A percentile compares a stretch with the other conserved stretches of the same genome.
Conservation (phyloP, 1,284 basidiomycete genomes). For the Leucoagaricus sp. region DNA sequence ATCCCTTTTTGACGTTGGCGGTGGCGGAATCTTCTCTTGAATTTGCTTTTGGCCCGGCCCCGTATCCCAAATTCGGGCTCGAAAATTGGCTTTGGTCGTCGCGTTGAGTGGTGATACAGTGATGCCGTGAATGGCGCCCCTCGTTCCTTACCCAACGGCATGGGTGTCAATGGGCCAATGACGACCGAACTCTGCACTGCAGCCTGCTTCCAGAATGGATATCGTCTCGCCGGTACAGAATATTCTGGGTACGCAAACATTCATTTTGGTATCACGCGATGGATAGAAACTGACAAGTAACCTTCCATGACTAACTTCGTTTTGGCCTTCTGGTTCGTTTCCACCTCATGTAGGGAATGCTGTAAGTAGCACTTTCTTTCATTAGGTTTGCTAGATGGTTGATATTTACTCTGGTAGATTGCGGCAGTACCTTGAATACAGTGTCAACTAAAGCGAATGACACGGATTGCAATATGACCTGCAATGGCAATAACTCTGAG, state of each 20-base stretch:
- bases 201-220: slow-evolving; percentile 63
- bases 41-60: no score
- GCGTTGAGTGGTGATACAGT: slow-evolving; percentile 30
- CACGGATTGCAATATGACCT: slow-evolving; percentile 63
- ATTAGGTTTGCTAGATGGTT: background rate
- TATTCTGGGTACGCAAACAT: slow-evolving; percentile 46
- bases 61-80: no score
- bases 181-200: slow-evolving; percentile 62
- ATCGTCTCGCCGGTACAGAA: slow-evolving; percentile 56
- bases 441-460: slow-evolving; percentile 47
- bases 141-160: slow-evolving; percentile 49
- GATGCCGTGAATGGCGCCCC: slow-evolving; percentile 48
- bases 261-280: background rate
- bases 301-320: background rate
- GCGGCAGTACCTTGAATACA: slow-evolving; percentile 48
- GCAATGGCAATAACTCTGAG: slow-evolving; percentile 57
- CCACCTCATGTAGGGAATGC: slow-evolving; percentile 36
- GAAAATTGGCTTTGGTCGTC: no score
- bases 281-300: slow-evolving; percentile 3
- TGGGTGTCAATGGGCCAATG: slow-evolving; percentile 43
- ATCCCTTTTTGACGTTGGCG: no score
- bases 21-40: no score
- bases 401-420: slow-evolving; percentile 44
- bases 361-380: slow-evolving; percentile 34
- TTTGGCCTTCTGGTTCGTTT: background rate